Conservation (phyloP, 805 yeast species). For the Lipomyces mesembrius region DNA sequence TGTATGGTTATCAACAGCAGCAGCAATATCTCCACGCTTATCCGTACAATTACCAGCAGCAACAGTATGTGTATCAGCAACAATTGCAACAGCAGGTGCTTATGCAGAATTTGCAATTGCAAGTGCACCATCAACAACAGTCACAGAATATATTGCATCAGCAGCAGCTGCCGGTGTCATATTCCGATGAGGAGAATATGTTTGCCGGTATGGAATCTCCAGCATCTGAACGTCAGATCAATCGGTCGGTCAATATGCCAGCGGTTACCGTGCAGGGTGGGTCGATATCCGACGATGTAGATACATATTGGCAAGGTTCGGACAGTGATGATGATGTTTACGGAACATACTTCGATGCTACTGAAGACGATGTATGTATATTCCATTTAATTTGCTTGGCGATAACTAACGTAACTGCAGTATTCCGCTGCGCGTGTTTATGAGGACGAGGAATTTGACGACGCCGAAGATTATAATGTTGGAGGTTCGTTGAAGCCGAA, state of each 20-base stretch:
- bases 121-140: background rate
- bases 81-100: constrained; percentile 8
- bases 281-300: background rate
- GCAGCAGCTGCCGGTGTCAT: background rate
- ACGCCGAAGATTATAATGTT: background rate
- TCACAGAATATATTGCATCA: background rate
- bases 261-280: background rate
- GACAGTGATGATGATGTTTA: constrained; percentile 20
- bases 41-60: constrained; percentile 21
- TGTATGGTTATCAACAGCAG: constrained; percentile 23
- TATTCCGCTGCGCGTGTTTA: background rate
- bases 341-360: constrained; percentile 13
- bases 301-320: constrained; percentile 14
- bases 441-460: constrained; percentile 7
- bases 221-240: background rate
- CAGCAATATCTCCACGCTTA: constrained; percentile 22
- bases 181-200: constrained; percentile 10
- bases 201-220: constrained; percentile 5
- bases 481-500: background rate
- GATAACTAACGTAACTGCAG: background rate
- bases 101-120: constrained; percentile 10
- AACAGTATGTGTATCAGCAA: constrained; percentile 19
- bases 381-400: background rate
- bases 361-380: constrained; percentile 22
- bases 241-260: background rate